Evolutionary conservation across 768 basidiomycete genomes (phyloP).

Genomic region (Pholiota molesta): DNA sequence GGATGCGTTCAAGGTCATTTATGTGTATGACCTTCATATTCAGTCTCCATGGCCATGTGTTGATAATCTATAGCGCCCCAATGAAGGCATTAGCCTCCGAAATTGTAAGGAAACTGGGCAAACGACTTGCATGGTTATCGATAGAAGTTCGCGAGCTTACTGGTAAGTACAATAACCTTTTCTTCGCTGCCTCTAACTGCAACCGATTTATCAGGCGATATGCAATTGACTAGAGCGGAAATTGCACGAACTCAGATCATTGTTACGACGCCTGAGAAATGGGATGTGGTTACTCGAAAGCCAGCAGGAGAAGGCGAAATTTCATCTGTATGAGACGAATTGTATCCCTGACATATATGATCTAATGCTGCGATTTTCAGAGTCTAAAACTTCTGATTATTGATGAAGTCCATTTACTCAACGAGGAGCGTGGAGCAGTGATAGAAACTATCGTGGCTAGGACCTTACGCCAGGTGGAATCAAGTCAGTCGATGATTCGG

Average conservation of each 20-base stretch:
- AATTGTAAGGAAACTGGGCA: slow-evolving; percentile 91
- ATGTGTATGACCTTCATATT: slow-evolving; percentile 63
- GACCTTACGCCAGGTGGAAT: slow-evolving; percentile 96
- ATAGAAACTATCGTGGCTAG: slow-evolving; percentile 98
- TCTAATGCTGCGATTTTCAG: slow-evolving; percentile 40
- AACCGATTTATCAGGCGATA: slow-evolving; percentile 61
- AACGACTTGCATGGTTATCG: slow-evolving; percentile 84
- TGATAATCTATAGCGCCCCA: slow-evolving; percentile 65
- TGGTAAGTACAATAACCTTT: slow-evolving; percentile 41
- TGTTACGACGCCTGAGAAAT: slow-evolving; percentile 98
- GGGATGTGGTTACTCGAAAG: slow-evolving; percentile 98
- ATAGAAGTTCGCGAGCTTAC: slow-evolving; percentile 91
- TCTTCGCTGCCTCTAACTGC: slow-evolving; percentile 20
- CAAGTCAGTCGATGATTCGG: slow-evolving; percentile 92
- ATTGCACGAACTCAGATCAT: slow-evolving; percentile 96
- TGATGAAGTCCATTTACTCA: slow-evolving; percentile 95
- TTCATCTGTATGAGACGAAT: slow-evolving; percentile 66
- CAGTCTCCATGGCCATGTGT: neutral
- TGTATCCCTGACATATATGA: neutral
- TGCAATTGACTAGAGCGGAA: slow-evolving; percentile 94
- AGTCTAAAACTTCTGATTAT: slow-evolving; percentile 93
- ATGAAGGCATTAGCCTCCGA: slow-evolving; percentile 99
- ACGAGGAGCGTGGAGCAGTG: slow-evolving; percentile 97
- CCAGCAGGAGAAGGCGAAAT: slow-evolving; percentile 96
- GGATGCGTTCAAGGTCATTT: slow-evolving; percentile 92